Evolutionary conservation across 495 filamentous ascomycete species (phyloP).

Genomic region (Filosporella fistucella): DNA sequence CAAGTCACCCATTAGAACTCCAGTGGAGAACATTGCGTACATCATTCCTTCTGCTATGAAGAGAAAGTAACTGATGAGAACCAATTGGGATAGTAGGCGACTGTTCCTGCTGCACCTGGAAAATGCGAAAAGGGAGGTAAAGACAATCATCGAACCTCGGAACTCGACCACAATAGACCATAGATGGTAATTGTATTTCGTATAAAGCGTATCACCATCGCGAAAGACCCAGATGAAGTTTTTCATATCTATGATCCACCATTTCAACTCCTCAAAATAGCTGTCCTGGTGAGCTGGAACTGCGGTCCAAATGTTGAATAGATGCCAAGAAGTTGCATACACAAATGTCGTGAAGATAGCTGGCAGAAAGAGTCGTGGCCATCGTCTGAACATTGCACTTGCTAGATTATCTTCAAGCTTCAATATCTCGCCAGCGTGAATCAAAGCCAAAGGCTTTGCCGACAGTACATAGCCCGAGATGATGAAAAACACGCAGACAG

Average conservation of each 20-base stretch:
- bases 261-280: too few relatives aligned
- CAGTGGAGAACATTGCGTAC: constrained; percentile 37
- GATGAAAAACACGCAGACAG: constrained; percentile 70
- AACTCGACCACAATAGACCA: constrained; percentile 72
- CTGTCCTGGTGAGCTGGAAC: too few relatives aligned
- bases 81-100: constrained; percentile 37
- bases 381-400: constrained; percentile 59
- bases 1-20: constrained; percentile 44
- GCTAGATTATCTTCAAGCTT: constrained; percentile 32
- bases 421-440: constrained; percentile 36
- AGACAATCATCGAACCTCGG: constrained; percentile 57
- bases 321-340: too few relatives aligned
- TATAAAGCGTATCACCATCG: too few relatives aligned
- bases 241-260: too few relatives aligned
- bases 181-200: constrained; percentile 61
- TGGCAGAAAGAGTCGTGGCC: constrained; percentile 57
- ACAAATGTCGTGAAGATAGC: constrained; percentile 51
- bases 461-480: constrained; percentile 66
- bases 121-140: constrained; percentile 52
- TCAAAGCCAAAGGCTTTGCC: constrained; percentile 52
- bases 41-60: constrained; percentile 43
- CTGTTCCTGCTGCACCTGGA: constrained; percentile 39
- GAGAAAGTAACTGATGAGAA: constrained; percentile 49
- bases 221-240: too few relatives aligned
- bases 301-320: too few relatives aligned